Evolutionary conservation across 2,329 filamentous ascomycete species (phyloP), one percentile per base, ranked within the genome.

Genomic region (Orbilia oligospora): DNA sequence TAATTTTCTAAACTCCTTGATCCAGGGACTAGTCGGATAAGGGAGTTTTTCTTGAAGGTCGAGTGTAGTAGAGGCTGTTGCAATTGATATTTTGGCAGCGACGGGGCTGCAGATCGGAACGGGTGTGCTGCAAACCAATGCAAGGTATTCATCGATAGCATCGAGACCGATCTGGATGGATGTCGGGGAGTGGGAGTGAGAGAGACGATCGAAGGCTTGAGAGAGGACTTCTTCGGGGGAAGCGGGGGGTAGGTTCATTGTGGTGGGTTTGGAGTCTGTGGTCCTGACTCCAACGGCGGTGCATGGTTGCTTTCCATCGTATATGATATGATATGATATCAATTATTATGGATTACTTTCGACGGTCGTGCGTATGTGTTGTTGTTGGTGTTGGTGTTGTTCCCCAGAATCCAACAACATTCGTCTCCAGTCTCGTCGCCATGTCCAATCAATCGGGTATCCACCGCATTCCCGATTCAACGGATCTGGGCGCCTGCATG

Each of bases 1-100:
- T 81, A 98, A 85, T 84, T 97, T 93, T 87, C 97, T 97, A 87
- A 98, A 98, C 85, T 97, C 94, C 81, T 93, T 88, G 84, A 97
- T 98, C 20, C 94, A 95, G 20, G 92, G 93, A 84, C 98, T 96
- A 80, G 91, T 89, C 64, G 89, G 88, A 33, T 67, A 67, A n/a
- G 70, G n/a, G 14, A 73, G 44, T 24, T 55, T 48, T 1, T 38
- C 24, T 22, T 65, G 18, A 14, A 5, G 16, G 12, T 24, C 9
- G 18, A 20, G 16, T 12, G 20, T 14, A 20, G 20, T 16, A 16
- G 20, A 1, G 3, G 18, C 1, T 1, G 18, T 1, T 1, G 33
- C 8, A 8, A 8, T 4, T 16, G 56, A 27, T n/a, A 20, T 44
- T 16, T 41, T 41, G 33, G 33, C 53, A n/a, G 33, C 53, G 10